Base-by-base conservation (phyloP, 1,139 yeast species). In the Candida smagusa region DNA sequence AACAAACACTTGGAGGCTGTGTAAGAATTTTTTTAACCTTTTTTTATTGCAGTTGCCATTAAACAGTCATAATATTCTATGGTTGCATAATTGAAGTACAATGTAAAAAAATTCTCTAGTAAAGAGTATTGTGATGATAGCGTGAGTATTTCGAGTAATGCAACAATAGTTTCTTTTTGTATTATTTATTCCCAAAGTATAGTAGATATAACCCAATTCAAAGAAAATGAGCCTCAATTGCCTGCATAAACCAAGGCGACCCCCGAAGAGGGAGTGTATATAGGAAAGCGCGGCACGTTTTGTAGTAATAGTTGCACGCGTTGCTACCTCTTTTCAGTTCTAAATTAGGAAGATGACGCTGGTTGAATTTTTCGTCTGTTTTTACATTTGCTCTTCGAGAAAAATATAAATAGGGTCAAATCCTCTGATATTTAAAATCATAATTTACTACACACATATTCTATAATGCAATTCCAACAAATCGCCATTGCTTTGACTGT, bases 401-500 rank as follows among this genome's bases (percentile, higher is more conserved):
- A 25, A 33, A 23, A 23, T 35, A 28, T 24, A 38, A 30, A 38
- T 27, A 33, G 33, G 31, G 28, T 16, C 21, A 28, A 13, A 25
- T 22, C 22, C 31, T 28, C 22, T 11, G 7, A 12, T 31, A 11
- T 22, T 11, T 8, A 11, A 28, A 16, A 28, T 11, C n/a, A n/a
- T 12, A 28, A n/a, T 11, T 28, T 28, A 5, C n/a, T 28, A 28
- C 6, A 9, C n/a, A 9, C 12, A 13, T 7, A 11, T 28, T 11
- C 30, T 12, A 28, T 8, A 28, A 71, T 71, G 77, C 75, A 71
- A 68, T 68, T 69, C 71, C 58, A 59, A 55, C 57, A 68, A 48
- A 60, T 69, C 56, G 57, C 69, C 53, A 52, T 68, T 58, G 72
- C 74, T 54, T 61, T 69, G 52, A 60, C 74, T 48, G 73, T 73